phyloP scores from a whole-genome alignment of 768 basidiomycete genomes.

The Agrocybe praecox region DNA sequence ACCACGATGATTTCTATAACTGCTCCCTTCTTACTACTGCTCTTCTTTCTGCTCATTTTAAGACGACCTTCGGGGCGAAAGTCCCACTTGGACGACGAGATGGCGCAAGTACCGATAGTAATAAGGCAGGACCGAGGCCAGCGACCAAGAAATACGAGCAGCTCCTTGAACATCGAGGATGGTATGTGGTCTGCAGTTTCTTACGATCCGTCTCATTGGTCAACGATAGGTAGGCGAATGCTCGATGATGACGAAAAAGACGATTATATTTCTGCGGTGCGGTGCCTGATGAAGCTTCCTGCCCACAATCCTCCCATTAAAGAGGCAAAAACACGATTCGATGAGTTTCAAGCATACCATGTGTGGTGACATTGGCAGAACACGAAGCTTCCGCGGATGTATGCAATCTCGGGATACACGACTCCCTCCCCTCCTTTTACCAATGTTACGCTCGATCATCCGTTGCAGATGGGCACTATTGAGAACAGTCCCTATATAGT shows the following conservation, averaged over 20 bases:
- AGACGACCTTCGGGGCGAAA: background rate
- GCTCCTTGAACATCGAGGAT: constrained; percentile 11
- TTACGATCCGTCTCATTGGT: too few relatives aligned
- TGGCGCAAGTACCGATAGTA: background rate
- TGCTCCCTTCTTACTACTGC: too few relatives aligned
- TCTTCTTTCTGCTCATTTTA: too few relatives aligned
- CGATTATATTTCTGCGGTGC: constrained; percentile 32
- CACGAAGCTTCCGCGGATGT: constrained; percentile 21
- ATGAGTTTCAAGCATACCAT: constrained; percentile 41
- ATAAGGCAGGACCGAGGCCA: background rate
- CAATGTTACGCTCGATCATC: constrained; percentile 35
- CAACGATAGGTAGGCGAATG: constrained; percentile 34
- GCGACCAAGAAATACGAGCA: background rate
- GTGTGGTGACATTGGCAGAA: constrained; percentile 44
- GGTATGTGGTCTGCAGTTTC: background rate
- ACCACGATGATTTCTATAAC: too few relatives aligned
- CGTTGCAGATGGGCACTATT: constrained; percentile 29
- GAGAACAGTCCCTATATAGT: constrained; percentile 25
- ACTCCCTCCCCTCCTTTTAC: constrained; percentile 24
- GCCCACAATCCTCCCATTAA: constrained; percentile 19
- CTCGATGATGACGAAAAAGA: constrained; percentile 26
- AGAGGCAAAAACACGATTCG: constrained; percentile 33
- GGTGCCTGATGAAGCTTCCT: constrained; percentile 34
- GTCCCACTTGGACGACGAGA: background rate
- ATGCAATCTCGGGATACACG: constrained; percentile 36